Evolutionary conservation across 176 grass and related monocot genomes (phyloP), one percentile per base, ranked within the genome.

Genomic region (Dactylis glomerata): DNA sequence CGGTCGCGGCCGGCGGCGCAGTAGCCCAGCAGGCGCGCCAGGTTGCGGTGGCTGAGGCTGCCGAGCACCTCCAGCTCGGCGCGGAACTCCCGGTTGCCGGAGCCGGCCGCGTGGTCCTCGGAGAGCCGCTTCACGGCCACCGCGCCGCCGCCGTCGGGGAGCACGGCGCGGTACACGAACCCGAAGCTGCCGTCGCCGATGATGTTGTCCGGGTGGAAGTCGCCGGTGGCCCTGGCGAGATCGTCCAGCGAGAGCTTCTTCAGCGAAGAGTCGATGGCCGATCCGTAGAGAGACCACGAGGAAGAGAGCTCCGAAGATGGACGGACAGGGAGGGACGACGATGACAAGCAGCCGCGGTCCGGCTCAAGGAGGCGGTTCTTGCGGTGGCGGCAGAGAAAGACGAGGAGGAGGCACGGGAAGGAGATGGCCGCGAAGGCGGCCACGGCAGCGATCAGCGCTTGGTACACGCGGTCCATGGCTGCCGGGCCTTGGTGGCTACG

Each of bases 151-250:
- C 89, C 89, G 40, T 47, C 81, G 0, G 89, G 76, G 2, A 98
- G 85, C 42, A 81, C 84, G 23, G 95, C 95, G 76, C 92, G 90
- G 85, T 98, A 98, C 33, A 98, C 95, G 85, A 98, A 95, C 59
- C 95, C 91, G 80, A 95, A 98, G 86, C 92, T 88, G 11, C 92
- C 95, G 86, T 98, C 95, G 1, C 95, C 95, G 79, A 98, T 91
- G 77, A 93, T 97, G 37, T 90, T 88, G 42, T 95, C 92, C 6
- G 90, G 64, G 19, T 87, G 81, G 95, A 98, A 98, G 1, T 87
- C 84, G 14, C 79, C 83, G 1, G 95, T 98, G 13, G 95, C 95
- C 5, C 85, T 77, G 6, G 85, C 42, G 31, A 95, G 87, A 37
- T 98, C 92, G 9, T 87, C 73, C 1, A 95, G 89, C 7, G 92